Conservation (phyloP, 2,329 filamentous ascomycete genomes). For the Exophiala lecanii-corni region DNA sequence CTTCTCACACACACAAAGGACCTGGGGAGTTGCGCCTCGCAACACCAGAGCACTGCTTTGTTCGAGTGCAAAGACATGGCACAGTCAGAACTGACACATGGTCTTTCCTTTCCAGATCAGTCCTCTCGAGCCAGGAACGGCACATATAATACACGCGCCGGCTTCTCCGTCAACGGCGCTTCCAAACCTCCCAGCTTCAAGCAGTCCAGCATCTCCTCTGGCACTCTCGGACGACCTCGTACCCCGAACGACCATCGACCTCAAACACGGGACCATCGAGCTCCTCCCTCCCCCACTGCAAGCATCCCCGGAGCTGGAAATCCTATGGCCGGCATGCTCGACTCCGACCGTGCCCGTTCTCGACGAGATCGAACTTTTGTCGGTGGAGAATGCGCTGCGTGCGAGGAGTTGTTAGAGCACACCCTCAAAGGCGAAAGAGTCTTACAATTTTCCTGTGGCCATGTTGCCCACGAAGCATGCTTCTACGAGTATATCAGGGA, state of each 20-base stretch:
- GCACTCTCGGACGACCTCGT: constrained; percentile 19
- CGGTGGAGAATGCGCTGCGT: constrained; percentile 89
- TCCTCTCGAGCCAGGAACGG: constrained; percentile 19
- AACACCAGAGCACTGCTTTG: constrained; percentile 1
- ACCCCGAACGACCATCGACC: constrained; percentile 18
- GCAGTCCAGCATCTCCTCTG: constrained; percentile 23
- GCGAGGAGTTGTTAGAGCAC: constrained; percentile 93
- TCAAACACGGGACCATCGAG: constrained; percentile 17
- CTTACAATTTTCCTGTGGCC: constrained; percentile 91
- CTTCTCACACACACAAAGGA: constrained; percentile 5
- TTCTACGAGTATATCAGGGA: constrained; percentile 98
- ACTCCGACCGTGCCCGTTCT: constrained; percentile 70
- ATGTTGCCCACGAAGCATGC: constrained; percentile 95
- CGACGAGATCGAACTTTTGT: constrained; percentile 92
- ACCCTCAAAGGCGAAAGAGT: constrained; percentile 91
- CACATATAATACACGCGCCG: constrained; percentile 18
- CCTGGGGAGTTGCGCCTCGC: neutral
- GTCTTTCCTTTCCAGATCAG: constrained; percentile 22
- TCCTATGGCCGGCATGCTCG: constrained; percentile 61
- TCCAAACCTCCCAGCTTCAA: constrained; percentile 18
- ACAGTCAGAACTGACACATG: constrained; percentile 18
- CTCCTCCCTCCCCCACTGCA: constrained; percentile 17
- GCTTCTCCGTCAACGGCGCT: constrained; percentile 14
- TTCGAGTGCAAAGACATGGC: neutral
- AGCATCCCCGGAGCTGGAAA: constrained; percentile 22